Base-by-base conservation (phyloP, 441 rosid species). In the Corymbia citriodora region DNA sequence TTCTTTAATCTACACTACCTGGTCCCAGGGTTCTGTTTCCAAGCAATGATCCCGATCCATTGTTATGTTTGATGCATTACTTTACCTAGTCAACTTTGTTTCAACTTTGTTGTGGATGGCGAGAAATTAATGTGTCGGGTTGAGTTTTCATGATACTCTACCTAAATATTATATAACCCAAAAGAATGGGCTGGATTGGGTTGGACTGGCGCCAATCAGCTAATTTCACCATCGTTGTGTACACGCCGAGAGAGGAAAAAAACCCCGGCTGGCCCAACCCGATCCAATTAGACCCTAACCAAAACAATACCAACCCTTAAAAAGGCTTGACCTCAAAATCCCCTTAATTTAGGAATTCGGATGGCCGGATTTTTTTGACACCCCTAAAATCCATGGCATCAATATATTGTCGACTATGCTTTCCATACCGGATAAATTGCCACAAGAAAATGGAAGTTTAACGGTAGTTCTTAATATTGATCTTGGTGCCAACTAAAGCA, bases 51-150 rank as follows among this genome's bases (percentile, higher is more conserved):
- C 82, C 25, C 2, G 49, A 72, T 72, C 49, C 8, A 72, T 36
- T 4, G 0, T 36, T 12, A 21, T 18, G 45, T 17, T 19, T 0
- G 48, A 70, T 10, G 13, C 79, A 33, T 70, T 33, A 9, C 45
- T 33, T 70, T 3, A 0, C 81, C 5, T 0, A 1, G 1, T 31
- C 13, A 31, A 18, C 48, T 17, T 33, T 10, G 45, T 17, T n/a
- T 31, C 13, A 31, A 18, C 48, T 17, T 33, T 10, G 45, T 17
- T n/a, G 48, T 5, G 81, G 81, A 33, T 2, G 8, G 33, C 0
- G 8, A 2, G 6, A 70, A 9, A 40, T 40, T 40, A 40, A 40
- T 40, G 45, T 6, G 45, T 40, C 45, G 45, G 45, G 6, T 4
- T 5, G 45, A 40, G 45, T 40, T 40, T 40, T 40, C 45, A 40